Base-by-base conservation (phyloP, 2,329 filamentous ascomycete genomes). In the Dactylellina parvicollis region DNA sequence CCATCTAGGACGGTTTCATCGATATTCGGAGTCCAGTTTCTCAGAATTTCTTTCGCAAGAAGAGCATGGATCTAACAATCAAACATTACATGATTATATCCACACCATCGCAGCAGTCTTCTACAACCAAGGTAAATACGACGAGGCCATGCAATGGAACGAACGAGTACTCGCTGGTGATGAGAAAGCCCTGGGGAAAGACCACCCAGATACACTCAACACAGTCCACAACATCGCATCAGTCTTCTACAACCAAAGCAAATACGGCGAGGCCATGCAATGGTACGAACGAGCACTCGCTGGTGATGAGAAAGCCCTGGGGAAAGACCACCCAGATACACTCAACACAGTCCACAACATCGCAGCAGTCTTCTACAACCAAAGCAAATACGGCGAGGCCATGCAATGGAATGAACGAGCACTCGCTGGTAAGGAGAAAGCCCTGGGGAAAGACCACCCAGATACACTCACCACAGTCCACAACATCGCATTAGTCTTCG, bases 21-120 rank as follows among this genome's bases (percentile, higher is more conserved):
- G 47, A 34, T 52, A 52, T 52, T 52, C 26, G 16, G 12, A 52
- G 32, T 3, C 22, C 4, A 52, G 44, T 20, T 47, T 47, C n/a
- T 47, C 44, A 22, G 20, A 47, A 47, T n/a, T 24, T 16, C 44
- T n/a, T 14, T 26, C n/a, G 20, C 47, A 52, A 18, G 24, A 30
- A 16, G 47, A 16, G 47, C n/a, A n/a, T n/a, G 9, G 24, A 34
- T 7, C 28, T n/a, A 18, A 32, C 4, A 3, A 34, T 52, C 47
- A 32, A 22, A 34, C 14, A 3, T 32, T 34, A 18, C 4, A 32
- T 30, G 47, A 8, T 32, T 26, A 34, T 52, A 34, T 75, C 14
- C n/a, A 52, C 26, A 64, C 55, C 49, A 69, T 76, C n/a, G 74
- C 57, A 20, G n/a, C 4, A 1, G 59, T 67, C 72, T 56, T 72